Evolutionary conservation across 1,284 basidiomycete genomes (phyloP), one percentile per base, ranked within the genome.

Genomic region (Ustilago bromivora): DNA sequence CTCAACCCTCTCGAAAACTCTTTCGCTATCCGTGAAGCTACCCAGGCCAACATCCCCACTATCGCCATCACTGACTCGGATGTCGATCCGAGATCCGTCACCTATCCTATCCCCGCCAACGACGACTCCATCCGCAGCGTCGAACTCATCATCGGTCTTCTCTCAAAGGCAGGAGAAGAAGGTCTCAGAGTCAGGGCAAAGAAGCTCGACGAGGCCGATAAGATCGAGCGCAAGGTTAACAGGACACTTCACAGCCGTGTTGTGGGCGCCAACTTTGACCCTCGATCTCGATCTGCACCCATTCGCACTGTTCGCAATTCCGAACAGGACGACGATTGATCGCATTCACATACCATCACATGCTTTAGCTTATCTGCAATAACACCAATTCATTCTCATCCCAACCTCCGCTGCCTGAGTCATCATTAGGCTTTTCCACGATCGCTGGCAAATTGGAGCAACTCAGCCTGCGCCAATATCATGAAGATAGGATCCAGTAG

Each of bases 71-170:
- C 96, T 69, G 97, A 99, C 87, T 94, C 95, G 34, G 95, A 99
- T 86, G 93, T 92, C 46, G 97, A 99, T 87, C 97, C 97, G 6
- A 91, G 97, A 19, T 89, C 95, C 41, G 96, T 99, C 69, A 98
- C 98, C 89, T 99, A 98, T 87, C 93, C 97, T 40, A 98, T 99
- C 82, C 96, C 96, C 1, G 96, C 94, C 43, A 99, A 99, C 87
- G 96, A 98, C 88, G 96, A 98, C 87, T 94, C 92, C 84, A 90
- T 92, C 10, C 91, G 95, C 61, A 93, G 94, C 19, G 93, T 94
- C 52, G 96, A 98, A 84, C 88, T 99, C 40, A 90, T 99, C 73
- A 91, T 92, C 3, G 96, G 95, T 31, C 91, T 98, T 9, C 88
- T 99, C 60, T 94, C 94, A 78, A 91, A 97, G 77, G 97, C 97